Percentiles rank a stretch among this genome's conserved stretches.
phyloP scores from a whole-genome alignment of 169 alveolate genomes.

The Perkinsus olseni region DNA sequence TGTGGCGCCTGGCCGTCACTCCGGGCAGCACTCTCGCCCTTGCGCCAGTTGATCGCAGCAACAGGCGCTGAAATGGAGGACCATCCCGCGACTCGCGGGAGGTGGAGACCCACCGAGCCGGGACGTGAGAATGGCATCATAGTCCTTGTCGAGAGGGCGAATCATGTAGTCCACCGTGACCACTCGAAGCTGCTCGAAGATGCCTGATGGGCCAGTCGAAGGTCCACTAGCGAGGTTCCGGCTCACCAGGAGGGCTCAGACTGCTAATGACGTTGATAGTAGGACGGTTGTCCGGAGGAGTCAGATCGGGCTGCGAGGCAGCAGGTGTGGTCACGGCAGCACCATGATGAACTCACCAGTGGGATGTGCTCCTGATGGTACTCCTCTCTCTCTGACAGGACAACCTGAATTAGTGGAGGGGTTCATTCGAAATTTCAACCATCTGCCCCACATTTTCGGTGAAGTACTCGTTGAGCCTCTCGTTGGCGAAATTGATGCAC shows the following conservation, averaged over 20 bases:
- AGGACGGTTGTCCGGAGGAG: neutral
- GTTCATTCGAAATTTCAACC: neutral
- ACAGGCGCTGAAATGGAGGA: neutral
- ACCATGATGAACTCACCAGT: neutral
- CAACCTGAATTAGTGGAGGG: neutral
- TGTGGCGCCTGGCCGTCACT: neutral
- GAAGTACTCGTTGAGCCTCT: constrained; percentile 66
- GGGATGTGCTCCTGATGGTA: neutral
- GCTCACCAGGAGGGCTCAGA: neutral
- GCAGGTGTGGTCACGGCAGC: too few species aligned
- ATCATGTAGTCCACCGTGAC: neutral
- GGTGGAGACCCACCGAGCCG: neutral
- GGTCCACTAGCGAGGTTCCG: neutral
- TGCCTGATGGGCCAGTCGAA: neutral
- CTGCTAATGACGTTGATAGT: neutral
- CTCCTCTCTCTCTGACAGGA: neutral
- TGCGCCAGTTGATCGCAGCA: neutral
- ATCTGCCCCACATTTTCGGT: constrained; percentile 59
- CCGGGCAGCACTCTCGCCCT: neutral
- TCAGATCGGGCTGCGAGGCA: neutral
- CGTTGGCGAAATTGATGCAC: constrained; percentile 77
- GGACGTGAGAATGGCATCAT: neutral
- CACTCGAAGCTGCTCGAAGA: neutral
- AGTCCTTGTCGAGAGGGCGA: neutral
- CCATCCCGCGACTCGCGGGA: neutral